Evolutionary conservation across 192 early-diverging fungal species (phyloP).

Genomic region (Chytriomyces sp.): DNA sequence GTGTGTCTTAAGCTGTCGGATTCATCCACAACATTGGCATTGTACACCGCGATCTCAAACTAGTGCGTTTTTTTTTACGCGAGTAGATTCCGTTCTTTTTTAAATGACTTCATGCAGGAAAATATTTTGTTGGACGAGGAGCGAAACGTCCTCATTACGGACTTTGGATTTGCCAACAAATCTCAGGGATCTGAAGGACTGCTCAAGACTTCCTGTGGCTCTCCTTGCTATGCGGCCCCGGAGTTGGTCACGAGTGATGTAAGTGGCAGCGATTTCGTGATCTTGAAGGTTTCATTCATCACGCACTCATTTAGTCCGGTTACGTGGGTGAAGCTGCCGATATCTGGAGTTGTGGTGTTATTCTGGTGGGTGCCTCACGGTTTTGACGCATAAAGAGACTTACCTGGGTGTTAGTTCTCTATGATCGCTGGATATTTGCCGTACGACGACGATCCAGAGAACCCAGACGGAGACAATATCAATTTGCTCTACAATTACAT

Average conservation of each 20-base stretch:
- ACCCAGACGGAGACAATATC: constrained; percentile 63
- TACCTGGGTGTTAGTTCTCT: constrained; percentile 40
- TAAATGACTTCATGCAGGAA: constrained; percentile 56
- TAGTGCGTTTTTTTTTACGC: constrained; percentile 55
- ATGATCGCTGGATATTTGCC: constrained; percentile 68
- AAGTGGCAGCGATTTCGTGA: background rate
- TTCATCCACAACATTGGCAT: constrained; percentile 93
- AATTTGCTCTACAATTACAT: constrained; percentile 67
- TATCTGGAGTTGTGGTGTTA: constrained; percentile 99
- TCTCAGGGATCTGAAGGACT: constrained; percentile 58
- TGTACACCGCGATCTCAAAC: constrained; percentile 95
- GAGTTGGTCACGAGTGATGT: constrained; percentile 95
- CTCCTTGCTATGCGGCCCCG: constrained; percentile 98
- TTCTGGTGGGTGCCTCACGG: constrained; percentile 53
- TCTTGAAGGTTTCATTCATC: background rate
- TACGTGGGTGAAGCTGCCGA: constrained; percentile 98
- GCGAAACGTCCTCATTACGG: constrained; percentile 93
- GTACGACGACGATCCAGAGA: constrained; percentile 63
- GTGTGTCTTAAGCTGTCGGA: constrained; percentile 66
- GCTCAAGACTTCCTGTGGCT: constrained; percentile 94
- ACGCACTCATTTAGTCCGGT: constrained; percentile 41
- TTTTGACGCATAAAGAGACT: constrained; percentile 1
- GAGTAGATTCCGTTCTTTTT: background rate
- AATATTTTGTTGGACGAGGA: constrained; percentile 90
- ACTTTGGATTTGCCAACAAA: constrained; percentile 99